Evolutionary conservation across 371 early-diverging fungal genomes (phyloP), one percentile per base, ranked within the genome.

Genomic region (Mucor plumbeus): DNA sequence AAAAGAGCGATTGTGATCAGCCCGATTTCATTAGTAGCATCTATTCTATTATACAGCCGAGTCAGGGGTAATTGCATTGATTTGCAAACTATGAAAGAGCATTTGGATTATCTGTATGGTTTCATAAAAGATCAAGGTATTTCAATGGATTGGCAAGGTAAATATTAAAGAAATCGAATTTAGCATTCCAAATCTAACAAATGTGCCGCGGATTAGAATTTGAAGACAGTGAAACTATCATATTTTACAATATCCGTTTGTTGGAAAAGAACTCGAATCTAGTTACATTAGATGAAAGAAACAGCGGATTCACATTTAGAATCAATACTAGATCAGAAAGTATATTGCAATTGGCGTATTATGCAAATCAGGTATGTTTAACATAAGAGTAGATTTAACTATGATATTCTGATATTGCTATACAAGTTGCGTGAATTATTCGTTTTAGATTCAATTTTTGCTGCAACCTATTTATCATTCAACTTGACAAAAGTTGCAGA

Each of bases 111-210:
- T 26, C 61, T 67, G 7, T 47, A 36, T 1, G 38, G 33, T 1
- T 59, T 71, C 21, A 53, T 61, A 4, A 59, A 64, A 26, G 34
- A 14, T 15, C 63, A 71, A 56, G 63, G 65, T 10, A 57, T 68
- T 21, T 34, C 43, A n/a, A 54, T 77, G 54, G 77, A 77, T 43
- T 71, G 74, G 72, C 75, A 77, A 67, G 77, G 75, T 75, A 71
- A 54, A 10, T 15, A 39, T 53, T 3, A 14, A 33, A 21, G 13
- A 35, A 5, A 54, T 11, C 9, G 11, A 21, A 21, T 11, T 4
- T 6, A 50, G 7, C 14, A 26, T 21, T 3, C 26, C 44, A 43
- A 8, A 36, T 35, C 5, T 35, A 21, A 38, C 26, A 39, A 26
- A 63, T 40, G 33, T 17, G 50, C 63, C 55, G 36, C 55, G 63